Evolutionary conservation across 2,329 filamentous ascomycete genomes (phyloP).

Genomic region (Colletotrichum sp.): DNA sequence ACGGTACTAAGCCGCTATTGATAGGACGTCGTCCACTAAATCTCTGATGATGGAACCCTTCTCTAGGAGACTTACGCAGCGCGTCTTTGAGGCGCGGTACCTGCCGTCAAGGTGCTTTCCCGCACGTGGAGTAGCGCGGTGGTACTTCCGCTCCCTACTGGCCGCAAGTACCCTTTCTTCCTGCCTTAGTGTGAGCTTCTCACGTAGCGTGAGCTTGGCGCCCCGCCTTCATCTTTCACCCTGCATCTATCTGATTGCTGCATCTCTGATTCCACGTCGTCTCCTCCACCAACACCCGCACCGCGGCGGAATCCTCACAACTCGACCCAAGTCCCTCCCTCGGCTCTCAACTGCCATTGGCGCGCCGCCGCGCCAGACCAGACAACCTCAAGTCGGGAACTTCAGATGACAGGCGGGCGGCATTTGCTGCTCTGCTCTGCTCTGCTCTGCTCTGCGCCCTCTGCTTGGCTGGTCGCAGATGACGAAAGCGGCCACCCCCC

Average conservation of each 20-base stretch:
- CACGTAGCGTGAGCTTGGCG: background rate
- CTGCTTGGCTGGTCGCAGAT: background rate
- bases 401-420: constrained; percentile 9
- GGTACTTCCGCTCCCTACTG: background rate
- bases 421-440: background rate
- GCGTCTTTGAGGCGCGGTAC: background rate
- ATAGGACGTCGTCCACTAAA: background rate
- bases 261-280: constrained; percentile 20
- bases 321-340: background rate
- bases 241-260: constrained; percentile 14
- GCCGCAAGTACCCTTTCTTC: background rate
- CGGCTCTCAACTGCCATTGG: background rate
- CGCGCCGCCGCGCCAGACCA: background rate
- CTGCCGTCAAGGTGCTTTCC: background rate
- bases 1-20: constrained; percentile 5
- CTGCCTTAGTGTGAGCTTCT: background rate
- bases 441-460: background rate
- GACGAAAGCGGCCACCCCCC: background rate
- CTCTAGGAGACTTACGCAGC: constrained; percentile 2
- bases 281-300: constrained; percentile 5
- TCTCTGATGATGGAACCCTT: background rate
- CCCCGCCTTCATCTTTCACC: background rate
- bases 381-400: background rate
- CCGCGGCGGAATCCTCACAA: background rate
- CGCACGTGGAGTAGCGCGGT: background rate